These are phyloP conservation scores for Echinochloa phyllopogon DNA, from an alignment of 176 grass and related monocot species.

Conservation along the genomic window DNA sequence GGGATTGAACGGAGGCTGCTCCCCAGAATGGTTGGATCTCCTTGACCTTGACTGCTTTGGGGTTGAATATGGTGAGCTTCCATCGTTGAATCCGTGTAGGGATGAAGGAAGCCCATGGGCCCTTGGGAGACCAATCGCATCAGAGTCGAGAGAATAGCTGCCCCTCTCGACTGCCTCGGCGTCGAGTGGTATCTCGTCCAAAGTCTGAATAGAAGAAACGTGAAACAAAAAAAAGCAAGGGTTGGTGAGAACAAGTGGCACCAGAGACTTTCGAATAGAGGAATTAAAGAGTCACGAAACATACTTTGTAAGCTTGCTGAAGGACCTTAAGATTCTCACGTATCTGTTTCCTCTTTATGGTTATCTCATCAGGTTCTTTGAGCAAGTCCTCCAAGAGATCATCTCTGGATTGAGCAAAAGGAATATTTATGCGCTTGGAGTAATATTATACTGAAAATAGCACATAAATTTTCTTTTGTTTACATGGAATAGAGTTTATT, in stretches of 20 bases:
- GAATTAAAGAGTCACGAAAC: background rate
- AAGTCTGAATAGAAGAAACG: constrained; percentile 57
- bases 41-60: constrained; percentile 64
- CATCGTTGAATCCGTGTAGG: constrained; percentile 50
- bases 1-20: constrained; percentile 62
- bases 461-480: background rate
- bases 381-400: constrained; percentile 80
- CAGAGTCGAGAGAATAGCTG: constrained; percentile 69
- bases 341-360: constrained; percentile 80
- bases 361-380: constrained; percentile 93
- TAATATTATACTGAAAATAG: constrained; percentile 11
- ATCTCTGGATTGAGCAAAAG: constrained; percentile 59
- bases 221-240: background rate
- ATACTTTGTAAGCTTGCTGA: constrained; percentile 95
- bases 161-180: constrained; percentile 92
- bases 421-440: constrained; percentile 12
- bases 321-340: constrained; percentile 79
- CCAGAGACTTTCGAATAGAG: background rate
- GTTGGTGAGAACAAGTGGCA: constrained; percentile 3
- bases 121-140: constrained; percentile 70
- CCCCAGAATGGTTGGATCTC: constrained; percentile 69
- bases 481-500: background rate
- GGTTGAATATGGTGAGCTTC: constrained; percentile 51
- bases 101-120: constrained; percentile 60
- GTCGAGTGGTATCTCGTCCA: constrained; percentile 97